phyloP scores from a whole-genome alignment of 1,284 basidiomycete species.

The Fomitopsis schrenkii region DNA sequence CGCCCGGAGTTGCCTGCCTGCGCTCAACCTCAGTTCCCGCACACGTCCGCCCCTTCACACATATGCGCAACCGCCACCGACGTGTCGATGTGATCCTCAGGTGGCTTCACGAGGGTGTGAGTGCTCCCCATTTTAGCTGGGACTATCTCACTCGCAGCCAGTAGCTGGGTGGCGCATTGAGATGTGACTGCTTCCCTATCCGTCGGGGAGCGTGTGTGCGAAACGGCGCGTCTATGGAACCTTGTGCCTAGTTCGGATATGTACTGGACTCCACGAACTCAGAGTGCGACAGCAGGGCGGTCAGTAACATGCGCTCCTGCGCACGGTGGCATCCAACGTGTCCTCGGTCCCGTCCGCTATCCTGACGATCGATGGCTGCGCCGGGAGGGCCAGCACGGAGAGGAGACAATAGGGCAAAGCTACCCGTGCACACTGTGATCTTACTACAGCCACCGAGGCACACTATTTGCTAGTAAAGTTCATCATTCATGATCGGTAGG shows the following conservation, averaged over 20 bases:
- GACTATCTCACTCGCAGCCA: neutral
- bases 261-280: neutral
- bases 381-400: neutral
- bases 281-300: neutral
- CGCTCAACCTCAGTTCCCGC: neutral
- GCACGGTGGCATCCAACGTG: neutral
- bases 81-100: neutral
- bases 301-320: neutral
- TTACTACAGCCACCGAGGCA: neutral
- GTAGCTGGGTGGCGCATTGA: neutral
- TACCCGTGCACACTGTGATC: neutral
- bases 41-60: neutral
- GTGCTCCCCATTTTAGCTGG: neutral
- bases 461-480: neutral
- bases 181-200: neutral
- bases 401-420: neutral
- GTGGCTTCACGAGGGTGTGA: neutral
- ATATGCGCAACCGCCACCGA: neutral
- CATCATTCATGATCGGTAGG: constrained; percentile 1
- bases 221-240: neutral
- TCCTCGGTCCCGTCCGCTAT: neutral
- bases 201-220: neutral
- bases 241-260: neutral
- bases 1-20: neutral
- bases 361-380: neutral